Evolutionary conservation across 2,329 filamentous ascomycete species (phyloP), one percentile per base, ranked within the genome.

Genomic region (Scytalidium lignicola): DNA sequence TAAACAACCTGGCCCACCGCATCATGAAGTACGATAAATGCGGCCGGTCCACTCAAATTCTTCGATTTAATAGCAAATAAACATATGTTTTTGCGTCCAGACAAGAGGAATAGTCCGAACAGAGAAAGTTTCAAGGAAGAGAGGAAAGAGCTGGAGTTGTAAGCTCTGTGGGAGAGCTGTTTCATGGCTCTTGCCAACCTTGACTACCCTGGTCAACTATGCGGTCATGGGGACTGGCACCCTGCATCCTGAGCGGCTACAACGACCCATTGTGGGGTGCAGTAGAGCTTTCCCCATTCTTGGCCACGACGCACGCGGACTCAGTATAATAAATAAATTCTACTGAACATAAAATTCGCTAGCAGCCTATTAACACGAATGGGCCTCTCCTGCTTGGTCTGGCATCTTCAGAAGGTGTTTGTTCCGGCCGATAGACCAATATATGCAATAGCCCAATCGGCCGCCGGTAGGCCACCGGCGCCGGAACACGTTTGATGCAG

Each of bases 1-100:
- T 43, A 19, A 62, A 20, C 39, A 47, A 59, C 20, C 52, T 54
- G 48, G 59, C 52, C 61, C 60, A 64, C 56, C 55, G 60, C 63
- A 65, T 65, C 44, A 15, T 53, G 37, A 26, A 10, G 23, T 26
- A 10, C 23, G 23, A 6, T 26, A 10, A 26, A 5, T 26, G 23
- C 23, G 23, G 10, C 23, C 23, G 5, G 23, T 10, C 23, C 10
- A 26, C 23, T 26, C 23, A 6, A 26, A 26, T 26, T 26, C 23
- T 26, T n/a, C 5, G 23, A 5, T 26, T 26, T 10, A 26, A 10
- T 26, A 26, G 10, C 23, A 26, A 10, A 26, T 26, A 26, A 26
- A 26, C 23, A 26, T 26, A 10, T 26, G 23, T 26, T 26, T 26
- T 26, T 26, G 23, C 23, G 22, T 20, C 41, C 3, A 20, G 22